Evolutionary conservation across 805 yeast species (phyloP), one percentile per base, ranked within the genome.

Genomic region (Zygosaccharomyces bailii): DNA sequence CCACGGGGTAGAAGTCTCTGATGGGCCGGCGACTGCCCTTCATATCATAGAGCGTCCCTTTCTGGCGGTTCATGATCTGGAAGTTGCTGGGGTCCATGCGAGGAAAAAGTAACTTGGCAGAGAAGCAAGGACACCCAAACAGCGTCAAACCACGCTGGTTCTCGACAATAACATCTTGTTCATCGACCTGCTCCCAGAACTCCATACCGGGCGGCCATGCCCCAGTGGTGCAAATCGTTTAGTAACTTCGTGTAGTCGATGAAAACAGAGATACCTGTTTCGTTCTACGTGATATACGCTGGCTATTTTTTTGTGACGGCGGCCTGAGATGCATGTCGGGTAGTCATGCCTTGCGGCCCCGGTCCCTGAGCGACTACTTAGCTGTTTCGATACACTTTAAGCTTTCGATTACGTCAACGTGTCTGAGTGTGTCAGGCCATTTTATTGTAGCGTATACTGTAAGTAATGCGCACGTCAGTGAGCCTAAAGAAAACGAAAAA

Each of bases 61-160:
- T 49, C 38, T 37, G 36, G 19, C 39, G 24, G 41, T 48, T 35
- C 9, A 41, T 21, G 5, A 45, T 56, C 53, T 56, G 56, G 51
- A 52, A 55, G 40, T 58, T 60, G 8, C 77, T 67, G 1, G 82
- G 82, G 54, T 79, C 83, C 1, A 75, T 21, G 2, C 66, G 44
- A 0, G 78, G 80, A 2, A 79, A 45, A 21, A 79, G 59, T 19
- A 74, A 65, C 38, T 69, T 68, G 20, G 71, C 59, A 5, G 78
- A 70, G 50, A 71, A 79, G 13, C 76, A 53, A 1, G 80, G 78
- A 29, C 74, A 69, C 1, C 83, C 84, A 50, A 77, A 69, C 1
- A 76, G 27, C 34, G 71, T 73, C 42, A 73, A 34, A 0, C 84
- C 84, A 13, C 84, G 61, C 61, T 79, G 78, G 53, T 77, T 76